Evolutionary conservation across 495 filamentous ascomycete species (phyloP).

Genomic region (Aspergillus steynii): DNA sequence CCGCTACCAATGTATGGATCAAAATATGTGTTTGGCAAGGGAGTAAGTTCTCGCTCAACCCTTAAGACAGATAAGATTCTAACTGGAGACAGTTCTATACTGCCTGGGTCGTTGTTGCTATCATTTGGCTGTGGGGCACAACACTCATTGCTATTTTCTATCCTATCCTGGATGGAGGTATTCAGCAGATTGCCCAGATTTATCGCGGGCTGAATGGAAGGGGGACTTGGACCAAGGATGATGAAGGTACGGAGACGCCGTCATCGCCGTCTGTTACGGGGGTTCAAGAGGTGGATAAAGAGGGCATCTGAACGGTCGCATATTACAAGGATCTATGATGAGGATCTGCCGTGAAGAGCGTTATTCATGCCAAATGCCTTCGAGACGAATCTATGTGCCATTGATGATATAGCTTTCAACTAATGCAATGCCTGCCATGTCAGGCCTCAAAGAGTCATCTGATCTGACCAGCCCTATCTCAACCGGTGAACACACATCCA

Average conservation of each 20-base stretch:
- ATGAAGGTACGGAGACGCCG: neutral
- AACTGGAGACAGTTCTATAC: conserved; percentile 59
- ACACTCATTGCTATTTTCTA: conserved; percentile 38
- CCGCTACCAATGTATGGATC: conserved; percentile 12
- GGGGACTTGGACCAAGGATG: neutral
- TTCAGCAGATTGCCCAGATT: conserved; percentile 29
- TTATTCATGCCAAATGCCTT: too few species aligned
- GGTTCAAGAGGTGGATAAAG: neutral
- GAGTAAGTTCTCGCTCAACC: neutral
- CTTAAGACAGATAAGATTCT: neutral
- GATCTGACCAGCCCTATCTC: too few species aligned
- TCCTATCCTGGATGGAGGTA: conserved; percentile 36
- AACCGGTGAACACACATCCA: too few species aligned
- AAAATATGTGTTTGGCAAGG: conserved; percentile 11
- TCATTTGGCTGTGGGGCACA: conserved; percentile 68
- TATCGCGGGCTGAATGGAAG: conserved; percentile 18
- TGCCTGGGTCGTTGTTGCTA: conserved; percentile 74
- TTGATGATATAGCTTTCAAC: too few species aligned
- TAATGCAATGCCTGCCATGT: too few species aligned
- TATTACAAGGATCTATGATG: too few species aligned
- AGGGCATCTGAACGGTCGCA: neutral
- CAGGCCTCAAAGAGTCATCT: too few species aligned
- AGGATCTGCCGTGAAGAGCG: too few species aligned
- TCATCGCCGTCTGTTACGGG: neutral
- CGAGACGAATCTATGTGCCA: too few species aligned